Base-by-base conservation (phyloP, 306 rosid species). In the Abrus pulchellus region DNA sequence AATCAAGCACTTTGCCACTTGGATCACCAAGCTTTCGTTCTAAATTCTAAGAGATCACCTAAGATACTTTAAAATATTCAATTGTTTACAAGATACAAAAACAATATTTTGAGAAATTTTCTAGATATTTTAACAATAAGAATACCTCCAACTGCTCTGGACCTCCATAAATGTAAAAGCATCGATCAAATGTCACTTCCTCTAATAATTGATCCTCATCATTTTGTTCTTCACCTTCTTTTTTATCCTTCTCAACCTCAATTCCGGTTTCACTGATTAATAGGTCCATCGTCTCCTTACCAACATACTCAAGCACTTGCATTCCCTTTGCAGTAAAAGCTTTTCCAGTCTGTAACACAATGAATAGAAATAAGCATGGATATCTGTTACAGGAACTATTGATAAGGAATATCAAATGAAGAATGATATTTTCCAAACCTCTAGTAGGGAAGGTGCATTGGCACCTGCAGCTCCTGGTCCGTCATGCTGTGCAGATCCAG, bases 121-220 rank as follows among this genome's bases (percentile, higher is more conserved):
- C 52, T 69, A 69, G 11, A 36, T 12, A 40, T 47, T 57, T 30
- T 62, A 30, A 80, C 3, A 29, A 69, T 52, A 63, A 71, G 75
- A 75, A 62, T 76, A 96, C 99, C 99, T 96, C 99, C 87, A 96
- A 84, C 79, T 96, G 99, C 83, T 96, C 99, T 47, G 98, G 98
- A 72, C 99, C 98, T 75, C 99, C 99, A 84, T 93, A 96, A 82
- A 96, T 96, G 86, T 96, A 96, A 86, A 96, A 96, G 85, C 98
- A 96, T 78, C 99, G 85, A 86, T 96, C 97, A 86, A 96, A 96
- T 67, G 97, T 88, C 83, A 93, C 93, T 85, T 93, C 99, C 86
- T 93, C 99, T 8, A 48, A 85, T 76, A 92, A 85, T 40, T 88
- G 97, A 83, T 87, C 94, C 73, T 87, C 96, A 53, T 85, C 82